Evolutionary conservation across 2,329 filamentous ascomycete species (phyloP).

Genomic region (Exophiala aquamarina): DNA sequence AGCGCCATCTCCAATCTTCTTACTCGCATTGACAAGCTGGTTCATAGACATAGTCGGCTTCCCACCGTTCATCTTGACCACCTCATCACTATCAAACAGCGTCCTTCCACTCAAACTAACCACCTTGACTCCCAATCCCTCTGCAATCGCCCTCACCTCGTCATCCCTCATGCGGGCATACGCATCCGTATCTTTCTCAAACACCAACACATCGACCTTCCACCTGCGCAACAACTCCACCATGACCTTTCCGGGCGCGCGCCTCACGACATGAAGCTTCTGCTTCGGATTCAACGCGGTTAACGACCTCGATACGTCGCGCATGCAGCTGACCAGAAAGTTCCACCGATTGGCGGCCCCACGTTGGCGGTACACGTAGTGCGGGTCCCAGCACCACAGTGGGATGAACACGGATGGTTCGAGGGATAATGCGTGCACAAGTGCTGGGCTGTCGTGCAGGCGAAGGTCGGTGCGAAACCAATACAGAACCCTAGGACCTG

Average conservation of each 20-base stretch:
- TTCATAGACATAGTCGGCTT: conserved; percentile 74
- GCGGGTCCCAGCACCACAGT: conserved; percentile 78
- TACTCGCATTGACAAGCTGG: conserved; percentile 64
- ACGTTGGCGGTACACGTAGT: conserved; percentile 72
- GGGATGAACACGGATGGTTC: conserved; percentile 69
- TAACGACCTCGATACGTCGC: conserved; percentile 64
- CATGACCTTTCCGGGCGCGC: conserved; percentile 66
- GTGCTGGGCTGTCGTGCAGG: conserved; percentile 73
- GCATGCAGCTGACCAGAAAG: conserved; percentile 71
- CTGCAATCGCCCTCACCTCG: conserved; percentile 58
- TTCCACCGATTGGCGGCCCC: conserved; percentile 74
- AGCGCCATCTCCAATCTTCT: conserved; percentile 48
- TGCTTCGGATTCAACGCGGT: conserved; percentile 68
- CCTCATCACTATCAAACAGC: conserved; percentile 70
- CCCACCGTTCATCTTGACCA: conserved; percentile 64
- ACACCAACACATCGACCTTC: conserved; percentile 73
- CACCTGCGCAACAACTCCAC: conserved; percentile 72
- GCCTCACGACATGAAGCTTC: conserved; percentile 67
- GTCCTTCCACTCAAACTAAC: conserved; percentile 64
- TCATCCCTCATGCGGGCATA: conserved; percentile 67
- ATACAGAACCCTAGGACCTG: conserved; percentile 61
- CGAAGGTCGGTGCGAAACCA: conserved; percentile 79
- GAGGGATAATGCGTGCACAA: conserved; percentile 70
- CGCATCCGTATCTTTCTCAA: conserved; percentile 75
- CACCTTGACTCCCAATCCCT: conserved; percentile 66